A percentile compares a stretch with the other conserved stretches of the same genome.
Conservation (phyloP, 225 moss, liverwort and hornwort species). For the Takakia lepidozioides region DNA sequence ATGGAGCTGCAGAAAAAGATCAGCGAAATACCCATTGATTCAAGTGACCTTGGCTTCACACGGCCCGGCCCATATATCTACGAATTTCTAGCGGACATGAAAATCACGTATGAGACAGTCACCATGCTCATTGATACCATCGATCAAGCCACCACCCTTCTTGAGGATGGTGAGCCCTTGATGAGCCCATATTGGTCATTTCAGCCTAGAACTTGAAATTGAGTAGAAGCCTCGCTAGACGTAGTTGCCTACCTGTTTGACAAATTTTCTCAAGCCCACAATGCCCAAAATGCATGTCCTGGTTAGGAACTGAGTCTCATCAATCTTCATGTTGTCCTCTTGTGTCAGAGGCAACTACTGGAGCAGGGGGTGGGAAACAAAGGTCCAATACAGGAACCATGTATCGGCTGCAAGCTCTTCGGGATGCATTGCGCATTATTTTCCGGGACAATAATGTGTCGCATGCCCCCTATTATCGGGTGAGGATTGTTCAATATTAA, state of each 20-base stretch:
- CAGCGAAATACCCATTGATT: slow-evolving; percentile 63
- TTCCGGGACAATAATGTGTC: slow-evolving; percentile 77
- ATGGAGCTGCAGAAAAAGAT: slow-evolving; percentile 95
- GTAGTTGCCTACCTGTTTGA: no score
- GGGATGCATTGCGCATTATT: slow-evolving; percentile 77
- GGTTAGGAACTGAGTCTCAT: neutral
- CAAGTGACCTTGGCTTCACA: slow-evolving; percentile 77
- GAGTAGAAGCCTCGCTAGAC: no score
- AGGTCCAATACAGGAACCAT: slow-evolving; percentile 52
- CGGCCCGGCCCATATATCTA: slow-evolving; percentile 85
- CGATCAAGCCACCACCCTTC: slow-evolving; percentile 77
- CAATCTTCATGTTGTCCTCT: neutral
- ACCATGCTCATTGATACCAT: slow-evolving; percentile 91
- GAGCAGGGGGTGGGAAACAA: slow-evolving; percentile 37
- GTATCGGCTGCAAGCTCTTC: slow-evolving; percentile 64
- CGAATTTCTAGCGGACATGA: slow-evolving; percentile 88
- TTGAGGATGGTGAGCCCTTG: slow-evolving; percentile 71
- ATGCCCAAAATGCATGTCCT: neutral
- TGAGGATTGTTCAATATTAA: no score
- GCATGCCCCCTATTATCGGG: slow-evolving; percentile 79
- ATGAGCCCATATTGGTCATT: neutral
- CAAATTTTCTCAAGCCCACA: no score
- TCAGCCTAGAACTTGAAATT: no score
- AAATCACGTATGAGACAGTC: slow-evolving; percentile 90
- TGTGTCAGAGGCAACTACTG: slow-evolving; percentile 49